Base-by-base conservation (phyloP, 2,329 filamentous ascomycete species). In the Grosmannia clavigera region DNA sequence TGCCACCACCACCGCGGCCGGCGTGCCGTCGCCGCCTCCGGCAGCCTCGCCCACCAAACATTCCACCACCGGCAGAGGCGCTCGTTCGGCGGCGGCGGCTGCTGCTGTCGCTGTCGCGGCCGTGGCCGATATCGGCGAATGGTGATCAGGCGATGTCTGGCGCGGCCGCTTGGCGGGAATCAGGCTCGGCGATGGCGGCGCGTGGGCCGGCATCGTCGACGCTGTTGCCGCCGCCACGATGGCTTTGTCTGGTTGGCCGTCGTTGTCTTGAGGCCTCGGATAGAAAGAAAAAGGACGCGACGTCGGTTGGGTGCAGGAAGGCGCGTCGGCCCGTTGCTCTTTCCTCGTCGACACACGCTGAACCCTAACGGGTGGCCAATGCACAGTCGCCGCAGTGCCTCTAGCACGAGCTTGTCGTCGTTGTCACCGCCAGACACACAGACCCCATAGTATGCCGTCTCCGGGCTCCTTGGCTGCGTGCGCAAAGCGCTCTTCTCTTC, bases 91-190 rank as follows among this genome's bases (percentile, higher is more conserved):
- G 33, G 33, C 11, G 33, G 33, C 33, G 2, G 33, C 11, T 11
- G 33, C 6, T 6, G 33, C 33, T 11, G 33, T 35, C 33, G 33
- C 46, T 11, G 46, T 12, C 12, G 22, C 7, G 19, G 48, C 14
- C 33, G 43, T 40, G 14, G 58, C 58, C 55, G 38, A 33, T 14
- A n/a, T 35, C 33, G 60, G 60, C 27, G 38, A 35, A 27, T 10
- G 14, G 25, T 33, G 31, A 14, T 55, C 58, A 6, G 79, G 77
- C 25, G 81, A 81, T 51, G 74, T 75, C 66, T 78, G 79, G 64
- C 81, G 78, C 63, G 77, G 75, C 65, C 83, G 81, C 72, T 85
- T 85, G 66, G 75, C 72, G 52, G 81, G 79, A 66, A 81, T 76
- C 52, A 75, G 70, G 66, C 71, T 73, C 65, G 78, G 76, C 61